phyloP scores from a whole-genome alignment of 495 filamentous ascomycete species.

The Penicillium cosmopolitanum region DNA sequence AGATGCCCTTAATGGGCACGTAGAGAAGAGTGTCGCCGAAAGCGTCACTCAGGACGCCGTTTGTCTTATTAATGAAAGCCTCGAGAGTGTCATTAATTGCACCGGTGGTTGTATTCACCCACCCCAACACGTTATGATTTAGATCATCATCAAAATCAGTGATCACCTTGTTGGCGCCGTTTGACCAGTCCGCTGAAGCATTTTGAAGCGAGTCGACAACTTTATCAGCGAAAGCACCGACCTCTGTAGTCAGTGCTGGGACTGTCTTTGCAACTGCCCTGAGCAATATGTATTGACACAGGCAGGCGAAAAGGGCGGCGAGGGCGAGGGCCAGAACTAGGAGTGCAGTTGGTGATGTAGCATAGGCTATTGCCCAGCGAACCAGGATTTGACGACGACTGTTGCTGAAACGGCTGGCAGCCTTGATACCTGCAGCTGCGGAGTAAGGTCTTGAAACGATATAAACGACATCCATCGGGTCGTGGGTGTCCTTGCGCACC shows the following conservation, averaged over 20 bases:
- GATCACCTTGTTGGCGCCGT: constrained; percentile 75
- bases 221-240: constrained; percentile 79
- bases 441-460: constrained; percentile 81
- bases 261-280: constrained; percentile 72
- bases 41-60: constrained; percentile 67
- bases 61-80: constrained; percentile 74
- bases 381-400: constrained; percentile 69
- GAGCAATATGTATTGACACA: constrained; percentile 84
- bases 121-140: constrained; percentile 84
- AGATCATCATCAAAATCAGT: constrained; percentile 67
- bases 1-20: constrained; percentile 70
- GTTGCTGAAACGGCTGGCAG: constrained; percentile 69
- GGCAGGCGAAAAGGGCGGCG: constrained; percentile 80
- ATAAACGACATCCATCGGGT: constrained; percentile 88
- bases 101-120: constrained; percentile 79
- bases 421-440: constrained; percentile 68
- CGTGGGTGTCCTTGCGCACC: constrained; percentile 65
- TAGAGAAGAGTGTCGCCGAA: constrained; percentile 80
- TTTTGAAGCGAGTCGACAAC: constrained; percentile 74
- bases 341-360: constrained; percentile 80
- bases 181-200: constrained; percentile 77
- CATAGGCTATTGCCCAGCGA: constrained; percentile 87
- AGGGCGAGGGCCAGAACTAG: constrained; percentile 85
- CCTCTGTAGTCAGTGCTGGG: constrained; percentile 73
- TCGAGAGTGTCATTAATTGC: constrained; percentile 88